Conservation (phyloP, 768 basidiomycete genomes). For the Mycena leptocephala region DNA sequence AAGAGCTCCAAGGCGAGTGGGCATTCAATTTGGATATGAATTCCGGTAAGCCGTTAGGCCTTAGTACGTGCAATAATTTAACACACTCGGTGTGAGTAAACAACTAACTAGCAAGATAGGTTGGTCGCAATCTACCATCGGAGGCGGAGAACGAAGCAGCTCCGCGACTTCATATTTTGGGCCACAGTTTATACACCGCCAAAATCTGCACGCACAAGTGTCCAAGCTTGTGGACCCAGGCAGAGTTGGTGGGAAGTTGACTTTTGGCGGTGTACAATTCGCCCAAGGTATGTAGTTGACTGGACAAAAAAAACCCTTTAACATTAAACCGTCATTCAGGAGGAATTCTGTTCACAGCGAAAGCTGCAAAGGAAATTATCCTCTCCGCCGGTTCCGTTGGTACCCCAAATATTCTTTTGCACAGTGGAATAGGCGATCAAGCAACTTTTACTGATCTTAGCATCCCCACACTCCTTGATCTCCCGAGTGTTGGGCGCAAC, state of each 20-base stretch:
- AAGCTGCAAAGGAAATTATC: slow-evolving; percentile 15
- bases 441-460: slow-evolving; percentile 18
- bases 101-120: slow-evolving; percentile 35
- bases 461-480: slow-evolving; percentile 32
- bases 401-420: slow-evolving; percentile 42
- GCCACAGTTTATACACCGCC: slow-evolving; percentile 30
- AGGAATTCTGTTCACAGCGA: not conserved
- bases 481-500: slow-evolving; percentile 41
- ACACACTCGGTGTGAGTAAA: too few relatives aligned
- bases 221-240: slow-evolving; percentile 1
- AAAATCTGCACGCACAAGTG: slow-evolving; percentile 33
- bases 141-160: slow-evolving; percentile 29
- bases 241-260: not conserved
- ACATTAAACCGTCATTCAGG: too few relatives aligned
- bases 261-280: slow-evolving; percentile 29
- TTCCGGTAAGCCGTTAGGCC: not conserved
- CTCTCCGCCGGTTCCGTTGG: slow-evolving; percentile 44
- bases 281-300: too few relatives aligned
- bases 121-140: slow-evolving; percentile 14
- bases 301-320: too few relatives aligned
- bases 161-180: slow-evolving; percentile 34
- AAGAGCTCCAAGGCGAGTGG: not conserved
- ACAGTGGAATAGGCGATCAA: slow-evolving; percentile 40
- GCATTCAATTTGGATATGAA: not conserved
- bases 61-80: not conserved